Conservation (phyloP, 352 stramenopile species). For the Globisporangium abappressorium region DNA sequence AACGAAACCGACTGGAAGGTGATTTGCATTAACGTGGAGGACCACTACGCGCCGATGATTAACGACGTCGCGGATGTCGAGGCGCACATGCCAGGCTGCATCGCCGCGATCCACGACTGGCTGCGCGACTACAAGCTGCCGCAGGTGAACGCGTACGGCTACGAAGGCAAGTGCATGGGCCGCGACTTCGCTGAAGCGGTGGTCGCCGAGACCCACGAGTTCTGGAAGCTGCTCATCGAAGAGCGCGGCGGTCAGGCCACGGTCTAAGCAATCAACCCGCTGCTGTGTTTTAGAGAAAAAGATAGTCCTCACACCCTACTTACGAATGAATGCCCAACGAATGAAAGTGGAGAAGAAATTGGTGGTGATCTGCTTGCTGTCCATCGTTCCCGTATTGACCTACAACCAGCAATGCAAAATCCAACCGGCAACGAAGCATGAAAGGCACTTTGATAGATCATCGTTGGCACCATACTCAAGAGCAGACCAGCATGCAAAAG, state of each 20-base stretch:
- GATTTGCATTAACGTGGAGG: constrained; percentile 95
- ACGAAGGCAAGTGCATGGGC: constrained; percentile 96
- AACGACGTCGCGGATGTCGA: constrained; percentile 98
- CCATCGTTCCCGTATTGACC: not conserved
- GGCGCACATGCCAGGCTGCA: constrained; percentile 91
- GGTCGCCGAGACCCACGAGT: constrained; percentile 86
- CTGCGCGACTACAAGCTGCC: constrained; percentile 99
- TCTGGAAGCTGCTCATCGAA: constrained; percentile 89
- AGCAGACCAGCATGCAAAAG: not conserved
- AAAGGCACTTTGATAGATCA: too few species aligned
- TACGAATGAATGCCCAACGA: not conserved
- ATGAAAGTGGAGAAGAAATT: not conserved
- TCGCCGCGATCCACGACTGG: constrained; percentile 95
- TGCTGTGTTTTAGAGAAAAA: constrained; percentile 7
- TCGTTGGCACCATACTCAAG: not conserved
- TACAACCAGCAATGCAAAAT: not conserved
- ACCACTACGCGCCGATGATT: constrained; percentile 96
- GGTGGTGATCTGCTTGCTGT: not conserved
- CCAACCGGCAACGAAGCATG: not conserved
- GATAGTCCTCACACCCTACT: not conserved
- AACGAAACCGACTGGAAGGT: constrained; percentile 99
- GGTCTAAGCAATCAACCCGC: constrained; percentile 39
- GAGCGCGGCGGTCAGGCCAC: constrained; percentile 78
- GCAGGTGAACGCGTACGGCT: constrained; percentile 99
- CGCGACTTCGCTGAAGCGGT: constrained; percentile 86